Conservation (phyloP, 371 early-diverging fungal species). For the Mucor racemosus region DNA sequence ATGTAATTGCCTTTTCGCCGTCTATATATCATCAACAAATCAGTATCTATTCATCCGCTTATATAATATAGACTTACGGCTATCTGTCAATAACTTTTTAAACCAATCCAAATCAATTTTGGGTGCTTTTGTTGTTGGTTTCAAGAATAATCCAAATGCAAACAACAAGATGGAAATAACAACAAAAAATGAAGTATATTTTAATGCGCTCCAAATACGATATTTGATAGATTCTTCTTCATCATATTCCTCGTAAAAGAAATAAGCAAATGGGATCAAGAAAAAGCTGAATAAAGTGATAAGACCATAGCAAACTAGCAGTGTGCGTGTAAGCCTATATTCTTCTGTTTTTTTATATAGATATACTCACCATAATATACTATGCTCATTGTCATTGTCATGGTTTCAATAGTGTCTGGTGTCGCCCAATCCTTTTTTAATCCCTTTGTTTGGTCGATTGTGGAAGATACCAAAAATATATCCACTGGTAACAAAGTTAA, state of each 20-base stretch:
- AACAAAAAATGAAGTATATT: slow-evolving; percentile 62
- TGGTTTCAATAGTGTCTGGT: slow-evolving; percentile 48
- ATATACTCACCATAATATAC: slow-evolving; percentile 59
- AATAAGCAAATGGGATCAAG: slow-evolving; percentile 68
- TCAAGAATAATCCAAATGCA: slow-evolving; percentile 53
- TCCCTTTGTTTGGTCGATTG: slow-evolving; percentile 61
- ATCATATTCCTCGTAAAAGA: slow-evolving; percentile 70
- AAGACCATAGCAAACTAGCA: slow-evolving; percentile 53
- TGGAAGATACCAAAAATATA: slow-evolving; percentile 70
- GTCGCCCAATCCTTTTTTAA: slow-evolving; percentile 71
- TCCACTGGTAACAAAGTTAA: slow-evolving; percentile 69
- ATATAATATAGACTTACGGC: slow-evolving; percentile 40
- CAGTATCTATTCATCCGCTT: neutral
- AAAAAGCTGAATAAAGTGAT: slow-evolving; percentile 59
- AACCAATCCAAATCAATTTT: slow-evolving; percentile 62
- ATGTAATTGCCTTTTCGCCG: slow-evolving; percentile 46
- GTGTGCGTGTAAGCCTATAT: neutral
- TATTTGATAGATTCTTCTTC: slow-evolving; percentile 38
- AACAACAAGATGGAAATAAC: slow-evolving; percentile 49
- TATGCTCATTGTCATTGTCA: slow-evolving; percentile 47
- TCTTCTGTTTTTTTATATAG: neutral
- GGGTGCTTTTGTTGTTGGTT: slow-evolving; percentile 39
- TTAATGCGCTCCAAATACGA: slow-evolving; percentile 47
- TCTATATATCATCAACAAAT: slow-evolving; percentile 20
- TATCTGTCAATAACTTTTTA: slow-evolving; percentile 48